Conservation (phyloP, 768 basidiomycete species). For the Lactarius evosmus region DNA sequence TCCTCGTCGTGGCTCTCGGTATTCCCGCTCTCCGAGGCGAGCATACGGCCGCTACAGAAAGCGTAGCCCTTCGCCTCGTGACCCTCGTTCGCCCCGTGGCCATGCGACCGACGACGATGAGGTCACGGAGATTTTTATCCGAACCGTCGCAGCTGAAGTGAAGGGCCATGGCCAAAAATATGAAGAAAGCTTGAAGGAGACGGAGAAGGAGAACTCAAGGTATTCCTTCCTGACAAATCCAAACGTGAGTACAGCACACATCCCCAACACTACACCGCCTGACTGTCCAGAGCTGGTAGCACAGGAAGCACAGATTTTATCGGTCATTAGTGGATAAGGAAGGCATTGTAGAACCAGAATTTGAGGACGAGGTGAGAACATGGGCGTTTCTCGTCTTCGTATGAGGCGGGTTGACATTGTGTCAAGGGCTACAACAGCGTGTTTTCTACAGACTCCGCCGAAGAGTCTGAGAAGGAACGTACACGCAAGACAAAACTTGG, state of each 20-base stretch:
- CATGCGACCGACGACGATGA: slow-evolving; percentile 53
- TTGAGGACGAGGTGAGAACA: slow-evolving; percentile 67
- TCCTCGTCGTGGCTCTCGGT: slow-evolving; percentile 39
- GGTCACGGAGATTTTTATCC: slow-evolving; percentile 82
- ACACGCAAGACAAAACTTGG: slow-evolving; percentile 75
- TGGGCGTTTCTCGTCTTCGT: background rate
- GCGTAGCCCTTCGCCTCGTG: slow-evolving; percentile 48
- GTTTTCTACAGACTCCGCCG: slow-evolving; percentile 90
- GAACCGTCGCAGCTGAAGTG: slow-evolving; percentile 82
- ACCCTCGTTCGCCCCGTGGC: slow-evolving; percentile 37
- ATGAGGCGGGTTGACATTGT: slow-evolving; percentile 1
- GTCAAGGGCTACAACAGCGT: slow-evolving; percentile 79
- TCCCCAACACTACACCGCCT: background rate
- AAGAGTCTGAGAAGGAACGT: slow-evolving; percentile 88
- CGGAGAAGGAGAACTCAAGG: slow-evolving; percentile 78
- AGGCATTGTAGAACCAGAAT: slow-evolving; percentile 57
- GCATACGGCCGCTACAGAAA: slow-evolving; percentile 34
- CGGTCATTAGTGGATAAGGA: slow-evolving; percentile 62
- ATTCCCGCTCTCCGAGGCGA: slow-evolving; percentile 42
- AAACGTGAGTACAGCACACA: slow-evolving; percentile 32
- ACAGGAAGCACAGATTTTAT: slow-evolving; percentile 69
- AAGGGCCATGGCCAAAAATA: slow-evolving; percentile 76
- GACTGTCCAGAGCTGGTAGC: slow-evolving; percentile 40
- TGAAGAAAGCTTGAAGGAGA: slow-evolving; percentile 67
- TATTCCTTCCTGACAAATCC: slow-evolving; percentile 64